Percentiles rank a stretch among this genome's conserved stretches.
Conservation (phyloP, 2,329 filamentous ascomycete species). For the Xylariomycetidae sp. region DNA sequence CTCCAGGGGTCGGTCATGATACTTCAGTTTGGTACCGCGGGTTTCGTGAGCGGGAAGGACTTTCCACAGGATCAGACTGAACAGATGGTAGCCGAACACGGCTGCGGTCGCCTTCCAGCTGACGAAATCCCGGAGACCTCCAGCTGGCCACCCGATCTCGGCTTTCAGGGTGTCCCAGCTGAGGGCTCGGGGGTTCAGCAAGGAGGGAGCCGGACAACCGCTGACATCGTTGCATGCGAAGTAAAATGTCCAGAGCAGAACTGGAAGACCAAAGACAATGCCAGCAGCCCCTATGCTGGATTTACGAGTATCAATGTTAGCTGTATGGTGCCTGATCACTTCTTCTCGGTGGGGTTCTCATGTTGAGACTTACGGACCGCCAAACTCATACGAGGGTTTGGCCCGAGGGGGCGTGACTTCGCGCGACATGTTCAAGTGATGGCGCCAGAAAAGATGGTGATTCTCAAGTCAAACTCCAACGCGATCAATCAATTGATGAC, state of each 20-base stretch:
- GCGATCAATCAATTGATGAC: not conserved
- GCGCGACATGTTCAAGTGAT: not conserved
- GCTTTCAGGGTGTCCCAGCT: constrained; percentile 67
- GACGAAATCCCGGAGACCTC: constrained; percentile 66
- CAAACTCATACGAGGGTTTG: constrained; percentile 16
- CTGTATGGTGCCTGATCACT: no score
- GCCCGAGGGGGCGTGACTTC: not conserved
- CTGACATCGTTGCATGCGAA: constrained; percentile 91
- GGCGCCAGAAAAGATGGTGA: not conserved
- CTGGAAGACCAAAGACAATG: constrained; percentile 76
- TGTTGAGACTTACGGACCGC: constrained; percentile 16
- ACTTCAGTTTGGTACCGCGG: constrained; percentile 65
- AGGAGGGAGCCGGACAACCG: constrained; percentile 78
- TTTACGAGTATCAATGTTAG: no score
- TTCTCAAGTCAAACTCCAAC: no score
- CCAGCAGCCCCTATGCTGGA: constrained; percentile 67
- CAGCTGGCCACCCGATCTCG: constrained; percentile 75
- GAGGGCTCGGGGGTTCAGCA: constrained; percentile 68
- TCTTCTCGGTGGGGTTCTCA: no score
- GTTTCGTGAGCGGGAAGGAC: constrained; percentile 70
- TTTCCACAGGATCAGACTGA: constrained; percentile 71
- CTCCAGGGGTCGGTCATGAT: constrained; percentile 66
- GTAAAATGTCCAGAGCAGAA: constrained; percentile 72
- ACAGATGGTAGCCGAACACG: constrained; percentile 70
- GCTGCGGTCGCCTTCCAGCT: constrained; percentile 65